Evolutionary conservation across 352 stramenopile genomes (phyloP), one percentile per base, ranked within the genome.

Genomic region (Globisporangium spinosum): DNA sequence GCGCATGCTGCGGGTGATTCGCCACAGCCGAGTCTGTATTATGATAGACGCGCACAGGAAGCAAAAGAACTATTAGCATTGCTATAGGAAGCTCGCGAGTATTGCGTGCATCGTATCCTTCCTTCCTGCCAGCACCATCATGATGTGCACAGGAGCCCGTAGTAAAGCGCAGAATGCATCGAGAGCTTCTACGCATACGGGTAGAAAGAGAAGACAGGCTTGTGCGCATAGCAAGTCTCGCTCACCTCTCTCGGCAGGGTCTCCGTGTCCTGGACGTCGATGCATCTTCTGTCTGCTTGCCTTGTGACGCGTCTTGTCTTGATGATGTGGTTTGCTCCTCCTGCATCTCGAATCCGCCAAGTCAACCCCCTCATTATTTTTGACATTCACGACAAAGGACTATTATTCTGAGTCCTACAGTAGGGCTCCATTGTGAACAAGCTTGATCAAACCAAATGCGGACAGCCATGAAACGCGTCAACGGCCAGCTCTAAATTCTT

Each of bases 211-310:
- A n/a, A 10, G 3, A 34, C 32, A 54, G 6, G 13, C 5, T 2
- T 34, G 45, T 22, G 23, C 38, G 7, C 5, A 29, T n/a, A 20
- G 8, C 17, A 34, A 7, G 56, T 6, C 15, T n/a, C 43, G 12
- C 65, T 23, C 23, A 78, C 69, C 69, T 60, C 54, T 25, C 2
- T 32, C 55, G 22, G 57, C 38, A 5, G 62, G 29, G 22, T 67
- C 61, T 47, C 58, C 68, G 17, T 54, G 73, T 57, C 70, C 73
- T 53, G 61, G 54, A 40, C 73, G 73, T 12, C 73, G 70, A 35
- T 77, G 73, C 70, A 77, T 79, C 25, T 51, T 51, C 43, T 51
- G 2, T 12, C 22, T 17, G 15, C 40, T 49, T n/a, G 29, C 29
- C 43, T 23, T 51, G 43, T 23, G 43, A 23, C 43, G 43, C 22